These are phyloP conservation scores for Trichoderma guizhouense DNA, from an alignment of 2,329 filamentous ascomycete species.

Conservation along the genomic window DNA sequence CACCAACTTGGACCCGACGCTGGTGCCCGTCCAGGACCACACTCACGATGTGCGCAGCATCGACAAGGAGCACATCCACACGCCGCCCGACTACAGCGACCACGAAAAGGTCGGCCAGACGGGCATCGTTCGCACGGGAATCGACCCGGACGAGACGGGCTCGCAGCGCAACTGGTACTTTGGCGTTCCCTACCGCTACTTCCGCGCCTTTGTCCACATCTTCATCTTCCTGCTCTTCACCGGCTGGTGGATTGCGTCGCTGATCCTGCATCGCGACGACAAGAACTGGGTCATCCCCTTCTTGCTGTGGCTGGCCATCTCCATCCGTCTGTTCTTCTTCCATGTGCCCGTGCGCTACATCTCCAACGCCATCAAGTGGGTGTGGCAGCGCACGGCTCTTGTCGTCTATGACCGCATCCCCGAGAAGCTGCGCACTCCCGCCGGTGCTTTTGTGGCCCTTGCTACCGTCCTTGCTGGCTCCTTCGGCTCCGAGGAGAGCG, in stretches of 20 bases:
- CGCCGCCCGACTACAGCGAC: constrained; percentile 39
- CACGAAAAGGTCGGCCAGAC: constrained; percentile 36
- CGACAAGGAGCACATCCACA: constrained; percentile 25
- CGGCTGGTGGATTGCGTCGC: constrained; percentile 72
- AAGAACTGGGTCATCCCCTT: constrained; percentile 83
- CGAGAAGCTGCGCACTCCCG: constrained; percentile 58
- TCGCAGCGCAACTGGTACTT: constrained; percentile 23
- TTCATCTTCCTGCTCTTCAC: constrained; percentile 44
- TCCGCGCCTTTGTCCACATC: constrained; percentile 46
- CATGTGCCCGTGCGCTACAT: constrained; percentile 67
- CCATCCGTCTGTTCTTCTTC: constrained; percentile 69
- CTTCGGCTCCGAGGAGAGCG: constrained; percentile 67
- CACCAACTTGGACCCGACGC: constrained; percentile 34
- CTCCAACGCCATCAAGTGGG: constrained; percentile 61
- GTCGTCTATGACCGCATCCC: constrained; percentile 62
- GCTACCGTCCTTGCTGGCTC: constrained; percentile 73
- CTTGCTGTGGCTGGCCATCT: constrained; percentile 72
- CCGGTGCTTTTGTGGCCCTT: constrained; percentile 62
- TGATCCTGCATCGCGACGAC: constrained; percentile 69
- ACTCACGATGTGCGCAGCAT: constrained; percentile 25
- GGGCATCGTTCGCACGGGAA: constrained; percentile 31
- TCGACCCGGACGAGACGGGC: constrained; percentile 25
- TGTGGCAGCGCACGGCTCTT: constrained; percentile 65
- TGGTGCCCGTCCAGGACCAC: constrained; percentile 33
- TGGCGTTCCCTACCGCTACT: constrained; percentile 42